Evolutionary conservation across 129 eudicot genomes (phyloP).

Genomic region (Escallonia rubra): DNA sequence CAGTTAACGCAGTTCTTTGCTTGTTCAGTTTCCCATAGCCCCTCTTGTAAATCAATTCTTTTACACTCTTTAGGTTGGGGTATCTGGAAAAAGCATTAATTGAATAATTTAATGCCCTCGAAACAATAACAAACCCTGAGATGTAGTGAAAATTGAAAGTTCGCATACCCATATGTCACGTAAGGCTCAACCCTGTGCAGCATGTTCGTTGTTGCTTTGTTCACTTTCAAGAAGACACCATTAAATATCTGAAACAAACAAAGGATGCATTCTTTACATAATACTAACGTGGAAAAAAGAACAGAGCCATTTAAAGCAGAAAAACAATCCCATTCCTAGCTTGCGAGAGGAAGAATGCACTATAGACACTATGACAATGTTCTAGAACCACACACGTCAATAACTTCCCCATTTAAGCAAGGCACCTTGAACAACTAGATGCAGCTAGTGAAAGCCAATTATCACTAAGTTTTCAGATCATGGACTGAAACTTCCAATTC

Average conservation of each 20-base stretch:
- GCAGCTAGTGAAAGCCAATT: too few species aligned
- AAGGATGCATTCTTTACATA: neutral
- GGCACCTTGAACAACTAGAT: too few species aligned
- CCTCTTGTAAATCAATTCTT: conserved; percentile 76
- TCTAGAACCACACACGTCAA: too few species aligned
- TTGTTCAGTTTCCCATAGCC: conserved; percentile 80
- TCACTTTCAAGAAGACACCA: conserved; percentile 49
- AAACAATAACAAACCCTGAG: neutral
- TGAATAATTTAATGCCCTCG: too few species aligned
- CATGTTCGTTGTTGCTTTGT: conserved; percentile 89
- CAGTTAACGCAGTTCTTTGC: conserved; percentile 81
- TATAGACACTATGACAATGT: too few species aligned
- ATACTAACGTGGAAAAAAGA: neutral
- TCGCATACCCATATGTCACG: conserved; percentile 72
- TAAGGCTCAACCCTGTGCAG: conserved; percentile 92
- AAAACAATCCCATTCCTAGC: too few species aligned
- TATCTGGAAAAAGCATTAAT: conserved; percentile 32
- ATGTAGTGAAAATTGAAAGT: too few species aligned
- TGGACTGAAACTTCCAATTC: too few species aligned
- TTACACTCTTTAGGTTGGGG: conserved; percentile 78
- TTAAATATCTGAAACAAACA: neutral
- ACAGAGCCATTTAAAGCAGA: too few species aligned
- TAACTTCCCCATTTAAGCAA: too few species aligned
- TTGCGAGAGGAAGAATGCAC: too few species aligned
- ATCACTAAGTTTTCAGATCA: too few species aligned